A percentile compares a stretch with the other conserved stretches of the same genome.
These are phyloP conservation scores for Paraphaeosphaeria sporulosa DNA, from an alignment of 2,329 filamentous ascomycete species.

Conservation along the genomic window DNA sequence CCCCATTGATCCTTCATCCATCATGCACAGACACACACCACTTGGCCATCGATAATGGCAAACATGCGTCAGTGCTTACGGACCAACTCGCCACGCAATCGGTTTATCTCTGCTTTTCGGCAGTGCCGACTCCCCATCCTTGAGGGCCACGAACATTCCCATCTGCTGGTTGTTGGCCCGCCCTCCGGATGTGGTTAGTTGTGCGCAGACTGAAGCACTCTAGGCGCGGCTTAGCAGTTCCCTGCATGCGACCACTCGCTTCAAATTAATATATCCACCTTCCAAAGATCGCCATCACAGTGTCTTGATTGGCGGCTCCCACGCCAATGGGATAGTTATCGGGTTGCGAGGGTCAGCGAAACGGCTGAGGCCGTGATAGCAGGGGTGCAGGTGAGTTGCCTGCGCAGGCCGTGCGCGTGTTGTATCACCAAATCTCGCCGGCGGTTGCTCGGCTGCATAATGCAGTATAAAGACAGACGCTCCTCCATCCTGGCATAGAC, in stretches of 20 bases:
- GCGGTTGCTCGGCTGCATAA: neutral
- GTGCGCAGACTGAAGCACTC: constrained; percentile 16
- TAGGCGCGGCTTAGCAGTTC: constrained; percentile 13
- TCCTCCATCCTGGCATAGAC: neutral
- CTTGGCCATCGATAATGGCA: neutral
- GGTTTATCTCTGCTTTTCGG: neutral
- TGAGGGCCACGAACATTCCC: neutral
- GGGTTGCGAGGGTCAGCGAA: constrained; percentile 8
- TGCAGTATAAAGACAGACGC: constrained; percentile 5
- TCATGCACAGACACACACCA: constrained; percentile 3
- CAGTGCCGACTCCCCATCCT: neutral
- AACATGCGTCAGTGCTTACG: neutral
- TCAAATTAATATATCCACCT: constrained; percentile 20
- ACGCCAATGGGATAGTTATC: constrained; percentile 22
- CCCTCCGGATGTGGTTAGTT: constrained; percentile 6
- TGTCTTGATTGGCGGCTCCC: constrained; percentile 5
- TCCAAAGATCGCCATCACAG: constrained; percentile 16
- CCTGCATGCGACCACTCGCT: constrained; percentile 1
- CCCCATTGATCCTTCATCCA: neutral
- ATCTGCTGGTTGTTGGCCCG: neutral
- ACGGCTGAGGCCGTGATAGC: constrained; percentile 15
- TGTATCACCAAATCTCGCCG: neutral
- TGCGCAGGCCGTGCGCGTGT: neutral
- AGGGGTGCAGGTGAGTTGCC: constrained; percentile 10
- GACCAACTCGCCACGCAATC: neutral